Evolutionary conservation across 306 rosid genomes (phyloP).

Genomic region (Malus sylvestris): DNA sequence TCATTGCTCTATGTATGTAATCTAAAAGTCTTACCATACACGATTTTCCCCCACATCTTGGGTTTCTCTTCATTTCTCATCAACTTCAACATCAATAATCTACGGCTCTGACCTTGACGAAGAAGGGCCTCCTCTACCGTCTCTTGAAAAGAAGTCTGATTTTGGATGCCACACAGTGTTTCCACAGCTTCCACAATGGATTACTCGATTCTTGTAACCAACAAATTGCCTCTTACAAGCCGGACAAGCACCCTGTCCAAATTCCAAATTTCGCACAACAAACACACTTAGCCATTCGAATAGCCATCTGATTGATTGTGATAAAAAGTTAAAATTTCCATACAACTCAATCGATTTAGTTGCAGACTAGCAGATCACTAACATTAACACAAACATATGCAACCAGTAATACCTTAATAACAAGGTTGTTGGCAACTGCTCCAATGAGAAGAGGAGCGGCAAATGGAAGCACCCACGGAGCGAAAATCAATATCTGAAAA

Average conservation of each 20-base stretch:
- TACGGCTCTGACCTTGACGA: slow-evolving; percentile 59
- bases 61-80: slow-evolving; percentile 56
- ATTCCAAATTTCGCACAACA: slow-evolving; percentile 6
- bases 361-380: neutral
- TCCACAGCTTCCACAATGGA: slow-evolving; percentile 75
- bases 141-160: slow-evolving; percentile 58
- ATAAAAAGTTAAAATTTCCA: neutral
- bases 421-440: slow-evolving; percentile 64
- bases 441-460: slow-evolving; percentile 95
- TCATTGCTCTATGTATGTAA: neutral
- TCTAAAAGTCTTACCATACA: neutral
- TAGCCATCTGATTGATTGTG: neutral
- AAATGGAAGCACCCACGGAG: slow-evolving; percentile 80
- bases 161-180: slow-evolving; percentile 93
- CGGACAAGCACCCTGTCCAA: slow-evolving; percentile 70
- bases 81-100: slow-evolving; percentile 83
- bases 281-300: slow-evolving; percentile 4
- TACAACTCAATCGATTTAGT: neutral
- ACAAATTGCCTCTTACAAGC: slow-evolving; percentile 80
- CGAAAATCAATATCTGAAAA: slow-evolving; percentile 63
- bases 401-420: slow-evolving; percentile 61
- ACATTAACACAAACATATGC: neutral
- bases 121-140: slow-evolving; percentile 25
- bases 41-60: neutral
- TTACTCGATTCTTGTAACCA: slow-evolving; percentile 72